Percentiles rank a stretch among this genome's conserved stretches.
Evolutionary conservation across 2,329 filamentous ascomycete genomes (phyloP).

Genomic region (Chaetomiaceae sp.): DNA sequence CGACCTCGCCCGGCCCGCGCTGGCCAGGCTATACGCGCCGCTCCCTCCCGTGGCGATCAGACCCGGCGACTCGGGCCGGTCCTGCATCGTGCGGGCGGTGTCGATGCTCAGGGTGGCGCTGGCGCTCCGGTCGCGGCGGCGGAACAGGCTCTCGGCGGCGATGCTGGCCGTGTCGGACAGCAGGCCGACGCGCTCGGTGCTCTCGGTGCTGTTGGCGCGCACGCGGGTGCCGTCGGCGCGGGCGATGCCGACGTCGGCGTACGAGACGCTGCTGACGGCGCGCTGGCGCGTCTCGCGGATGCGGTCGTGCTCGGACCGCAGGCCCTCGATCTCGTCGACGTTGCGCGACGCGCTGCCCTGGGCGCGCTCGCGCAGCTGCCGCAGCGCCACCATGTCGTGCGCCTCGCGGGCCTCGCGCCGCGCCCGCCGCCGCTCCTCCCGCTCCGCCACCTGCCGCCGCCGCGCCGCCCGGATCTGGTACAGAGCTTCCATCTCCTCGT

Average conservation of each 20-base stretch:
- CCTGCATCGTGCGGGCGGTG: constrained; percentile 27
- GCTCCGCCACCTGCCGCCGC: constrained; percentile 68
- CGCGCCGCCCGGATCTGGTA: constrained; percentile 84
- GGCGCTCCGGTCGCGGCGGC: constrained; percentile 45
- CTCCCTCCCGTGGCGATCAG: constrained; percentile 17
- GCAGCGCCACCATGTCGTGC: constrained; percentile 65
- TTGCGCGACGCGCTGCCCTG: constrained; percentile 41
- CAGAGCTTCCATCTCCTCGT: constrained; percentile 87
- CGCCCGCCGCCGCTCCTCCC: constrained; percentile 67
- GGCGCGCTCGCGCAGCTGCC: constrained; percentile 56
- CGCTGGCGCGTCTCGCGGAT: constrained; percentile 58
- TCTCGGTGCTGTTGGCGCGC: constrained; percentile 67
- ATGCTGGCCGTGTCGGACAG: constrained; percentile 69
- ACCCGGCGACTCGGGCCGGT: constrained; percentile 22
- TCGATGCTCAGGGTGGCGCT: constrained; percentile 53
- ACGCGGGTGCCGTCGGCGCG: constrained; percentile 72
- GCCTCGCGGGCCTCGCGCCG: constrained; percentile 67
- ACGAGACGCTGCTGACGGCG: constrained; percentile 69
- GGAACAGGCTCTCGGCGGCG: constrained; percentile 30
- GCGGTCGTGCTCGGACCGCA: constrained; percentile 51
- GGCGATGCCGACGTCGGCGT: constrained; percentile 70
- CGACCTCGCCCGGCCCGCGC: constrained; percentile 36
- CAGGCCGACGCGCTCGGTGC: constrained; percentile 60
- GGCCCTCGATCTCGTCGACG: constrained; percentile 55
- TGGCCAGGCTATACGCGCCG: constrained; percentile 30